Conservation (phyloP, 208 protist species). For the Leishmania arabica region DNA sequence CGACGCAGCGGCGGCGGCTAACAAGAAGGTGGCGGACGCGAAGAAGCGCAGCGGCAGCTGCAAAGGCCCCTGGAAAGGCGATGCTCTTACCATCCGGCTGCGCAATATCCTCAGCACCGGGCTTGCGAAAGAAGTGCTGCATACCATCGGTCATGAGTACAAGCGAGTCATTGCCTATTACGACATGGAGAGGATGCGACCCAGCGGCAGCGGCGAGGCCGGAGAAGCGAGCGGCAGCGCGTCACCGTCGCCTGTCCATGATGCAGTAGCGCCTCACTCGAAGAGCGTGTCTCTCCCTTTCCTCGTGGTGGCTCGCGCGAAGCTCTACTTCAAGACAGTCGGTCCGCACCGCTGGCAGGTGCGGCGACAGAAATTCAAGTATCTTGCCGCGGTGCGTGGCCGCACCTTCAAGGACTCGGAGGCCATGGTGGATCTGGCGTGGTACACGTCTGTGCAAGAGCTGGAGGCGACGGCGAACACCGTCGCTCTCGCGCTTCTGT, state of each 20-base stretch:
- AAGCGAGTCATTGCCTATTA: slow-evolving; percentile 56
- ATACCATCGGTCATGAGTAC: slow-evolving; percentile 75
- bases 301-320: slow-evolving; percentile 6
- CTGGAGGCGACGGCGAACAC: slow-evolving; percentile 69
- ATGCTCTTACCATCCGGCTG: slow-evolving; percentile 34
- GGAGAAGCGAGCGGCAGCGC: not conserved
- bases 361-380: slow-evolving; percentile 37
- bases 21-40: not conserved
- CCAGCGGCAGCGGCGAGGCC: not conserved
- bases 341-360: slow-evolving; percentile 52
- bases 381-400: slow-evolving; percentile 51
- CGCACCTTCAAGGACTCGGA: slow-evolving; percentile 76
- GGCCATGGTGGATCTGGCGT: slow-evolving; percentile 81
- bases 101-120: slow-evolving; percentile 58
- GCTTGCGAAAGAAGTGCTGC: slow-evolving; percentile 79
- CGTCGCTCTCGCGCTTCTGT: slow-evolving; percentile 56
- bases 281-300: not conserved
- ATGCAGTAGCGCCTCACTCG: not conserved
- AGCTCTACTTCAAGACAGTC: slow-evolving; percentile 28
- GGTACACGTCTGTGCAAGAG: slow-evolving; percentile 73
- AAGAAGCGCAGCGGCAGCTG: not conserved
- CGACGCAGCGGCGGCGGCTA: slow-evolving; percentile 9
- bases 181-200: slow-evolving; percentile 26
- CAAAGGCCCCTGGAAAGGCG: slow-evolving; percentile 11
- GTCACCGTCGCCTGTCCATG: not conserved